phyloP scores from a whole-genome alignment of 208 protist genomes.

The Strigomonas culicis region DNA sequence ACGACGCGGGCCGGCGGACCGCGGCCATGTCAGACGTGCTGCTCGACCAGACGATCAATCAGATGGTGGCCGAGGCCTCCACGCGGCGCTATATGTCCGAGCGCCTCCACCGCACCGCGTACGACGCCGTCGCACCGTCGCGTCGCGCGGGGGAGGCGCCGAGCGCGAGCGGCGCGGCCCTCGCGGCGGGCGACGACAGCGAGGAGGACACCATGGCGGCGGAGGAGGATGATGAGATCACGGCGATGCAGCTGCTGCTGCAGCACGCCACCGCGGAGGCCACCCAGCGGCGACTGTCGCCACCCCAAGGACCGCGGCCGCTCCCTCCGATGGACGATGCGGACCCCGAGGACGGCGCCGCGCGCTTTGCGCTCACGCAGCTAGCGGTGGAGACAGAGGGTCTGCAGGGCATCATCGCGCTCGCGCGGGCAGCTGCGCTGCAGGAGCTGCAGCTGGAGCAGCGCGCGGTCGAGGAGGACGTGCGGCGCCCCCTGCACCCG shows the following conservation, averaged over 20 bases:
- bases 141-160: neutral
- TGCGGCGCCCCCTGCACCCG: no score
- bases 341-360: no score
- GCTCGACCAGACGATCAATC: slow-evolving; percentile 1
- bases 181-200: neutral
- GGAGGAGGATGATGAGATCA: slow-evolving; percentile 2
- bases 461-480: no score
- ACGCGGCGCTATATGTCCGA: neutral
- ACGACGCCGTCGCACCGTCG: neutral
- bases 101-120: neutral
- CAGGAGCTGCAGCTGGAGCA: no score
- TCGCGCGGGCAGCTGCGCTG: no score
- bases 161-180: neutral
- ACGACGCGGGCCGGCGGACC: no score
- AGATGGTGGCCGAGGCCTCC: slow-evolving; percentile 5
- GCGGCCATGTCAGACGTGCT: no score
- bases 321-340: no score
- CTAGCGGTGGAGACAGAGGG: no score
- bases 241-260: neutral
- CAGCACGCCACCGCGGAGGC: neutral
- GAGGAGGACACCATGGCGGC: neutral
- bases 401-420: no score
- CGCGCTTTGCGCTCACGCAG: no score
- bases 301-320: no score
- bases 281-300: neutral